Evolutionary conservation across 2,329 filamentous ascomycete species (phyloP), one percentile per base, ranked within the genome.

Genomic region (Penicillium palitans): DNA sequence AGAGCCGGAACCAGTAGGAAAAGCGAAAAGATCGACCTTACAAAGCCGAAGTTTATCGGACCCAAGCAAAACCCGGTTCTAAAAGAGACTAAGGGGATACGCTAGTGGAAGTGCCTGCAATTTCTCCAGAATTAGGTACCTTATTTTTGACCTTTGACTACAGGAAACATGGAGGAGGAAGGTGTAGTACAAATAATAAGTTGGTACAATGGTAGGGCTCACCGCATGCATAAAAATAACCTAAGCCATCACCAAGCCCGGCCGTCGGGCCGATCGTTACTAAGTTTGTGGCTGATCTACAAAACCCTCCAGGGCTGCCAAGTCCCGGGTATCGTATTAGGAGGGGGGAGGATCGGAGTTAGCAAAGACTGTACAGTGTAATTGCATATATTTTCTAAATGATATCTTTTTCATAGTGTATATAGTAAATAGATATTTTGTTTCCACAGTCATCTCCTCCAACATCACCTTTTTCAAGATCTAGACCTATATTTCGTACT

Each of bases 201-300:
- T 31, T 31, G n/a, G 10, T 19, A 46, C 17, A 4, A 47, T 33
- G 24, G 33, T 58, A 59, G 48, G 45, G 27, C 31, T 48, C 53
- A 50, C 33, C 46, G 57, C 44, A 57, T 58, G 49, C 52, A 63
- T 55, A 54, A 40, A 45, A 50, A 59, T 48, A 57, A 37, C 17
- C 48, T 42, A 63, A 64, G 61, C 56, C 52, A 56, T 49, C 37
- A 52, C 57, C 33, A 61, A 57, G 58, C 60, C 49, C 45, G 46
- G 45, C 58, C 33, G 42, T 24, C 35, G 35, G 45, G 65, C 21
- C 55, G 65, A 67, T 67, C 65, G 25, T 60, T 62, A 37, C 64
- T 54, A 13, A n/a, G 55, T 64, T 58, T 21, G 57, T 64, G 52
- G 58, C 55, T 56, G 65, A 67, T 67, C 65, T 58, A 61, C 65